Evolutionary conservation across 345 rosid species (phyloP).

Genomic region (Reutealis trisperma): DNA sequence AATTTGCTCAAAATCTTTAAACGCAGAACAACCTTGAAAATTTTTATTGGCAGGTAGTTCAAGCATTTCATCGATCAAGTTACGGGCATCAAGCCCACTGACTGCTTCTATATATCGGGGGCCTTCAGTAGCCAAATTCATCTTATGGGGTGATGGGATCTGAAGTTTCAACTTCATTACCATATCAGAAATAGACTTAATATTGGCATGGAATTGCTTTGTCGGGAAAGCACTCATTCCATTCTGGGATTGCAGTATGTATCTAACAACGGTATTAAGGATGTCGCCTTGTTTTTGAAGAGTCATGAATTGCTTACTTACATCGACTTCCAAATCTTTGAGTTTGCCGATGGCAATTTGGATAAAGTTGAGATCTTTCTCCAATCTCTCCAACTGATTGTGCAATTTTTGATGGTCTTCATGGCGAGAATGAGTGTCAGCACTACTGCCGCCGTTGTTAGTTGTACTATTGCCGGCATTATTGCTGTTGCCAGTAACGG

Average conservation of each 20-base stretch:
- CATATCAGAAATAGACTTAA: background rate
- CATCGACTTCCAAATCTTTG: background rate
- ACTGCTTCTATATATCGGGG: background rate
- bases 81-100: background rate
- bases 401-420: background rate
- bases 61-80: conserved; percentile 8
- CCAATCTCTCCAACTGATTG: background rate
- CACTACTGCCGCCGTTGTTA: background rate
- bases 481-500: background rate
- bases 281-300: background rate
- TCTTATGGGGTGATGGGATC: conserved; percentile 1
- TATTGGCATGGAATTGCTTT: background rate
- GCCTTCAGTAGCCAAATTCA: background rate
- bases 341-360: background rate
- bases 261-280: background rate
- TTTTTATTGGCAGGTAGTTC: background rate
- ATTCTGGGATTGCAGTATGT: background rate
- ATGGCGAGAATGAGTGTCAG: too few relatives aligned
- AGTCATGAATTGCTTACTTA: background rate
- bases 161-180: conserved; percentile 9
- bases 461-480: background rate
- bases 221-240: background rate
- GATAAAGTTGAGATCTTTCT: background rate
- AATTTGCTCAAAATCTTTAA: background rate
- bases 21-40: background rate